Evolutionary conservation across 305 asterid species (phyloP).

Genomic region (Fraxinus velutina): DNA sequence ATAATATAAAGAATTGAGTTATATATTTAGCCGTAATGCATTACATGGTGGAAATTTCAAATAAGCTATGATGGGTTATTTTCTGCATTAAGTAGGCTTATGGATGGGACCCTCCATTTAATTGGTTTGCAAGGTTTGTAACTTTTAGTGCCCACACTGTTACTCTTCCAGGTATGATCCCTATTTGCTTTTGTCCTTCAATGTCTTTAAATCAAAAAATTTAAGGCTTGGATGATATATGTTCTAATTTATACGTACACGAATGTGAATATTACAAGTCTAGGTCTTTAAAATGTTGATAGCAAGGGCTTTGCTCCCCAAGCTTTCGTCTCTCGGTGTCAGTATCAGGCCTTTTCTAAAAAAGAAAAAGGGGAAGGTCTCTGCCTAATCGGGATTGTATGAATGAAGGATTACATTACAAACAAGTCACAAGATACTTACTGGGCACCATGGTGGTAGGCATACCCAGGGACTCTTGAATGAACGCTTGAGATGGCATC

Average conservation of each 20-base stretch:
- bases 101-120: slow-evolving; percentile 39
- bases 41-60: slow-evolving; percentile 27
- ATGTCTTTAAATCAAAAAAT: not conserved
- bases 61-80: slow-evolving; percentile 28
- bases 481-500: slow-evolving; percentile 80
- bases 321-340: not conserved
- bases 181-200: not conserved
- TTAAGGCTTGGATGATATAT: not conserved
- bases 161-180: slow-evolving; percentile 8
- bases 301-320: not conserved
- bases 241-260: not conserved
- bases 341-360: not conserved
- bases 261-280: not conserved
- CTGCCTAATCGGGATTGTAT: not conserved
- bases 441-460: slow-evolving; percentile 87
- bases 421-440: slow-evolving; percentile 35
- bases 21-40: not conserved
- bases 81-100: slow-evolving; percentile 24
- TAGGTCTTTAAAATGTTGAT: not conserved
- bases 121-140: slow-evolving; percentile 16
- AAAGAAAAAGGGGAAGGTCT: not conserved
- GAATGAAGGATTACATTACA: not conserved
- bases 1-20: not conserved
- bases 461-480: slow-evolving; percentile 69
- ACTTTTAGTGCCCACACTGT: slow-evolving; percentile 40